Base-by-base conservation (phyloP, 176 grass and related monocot genomes). In the Canna indica region DNA sequence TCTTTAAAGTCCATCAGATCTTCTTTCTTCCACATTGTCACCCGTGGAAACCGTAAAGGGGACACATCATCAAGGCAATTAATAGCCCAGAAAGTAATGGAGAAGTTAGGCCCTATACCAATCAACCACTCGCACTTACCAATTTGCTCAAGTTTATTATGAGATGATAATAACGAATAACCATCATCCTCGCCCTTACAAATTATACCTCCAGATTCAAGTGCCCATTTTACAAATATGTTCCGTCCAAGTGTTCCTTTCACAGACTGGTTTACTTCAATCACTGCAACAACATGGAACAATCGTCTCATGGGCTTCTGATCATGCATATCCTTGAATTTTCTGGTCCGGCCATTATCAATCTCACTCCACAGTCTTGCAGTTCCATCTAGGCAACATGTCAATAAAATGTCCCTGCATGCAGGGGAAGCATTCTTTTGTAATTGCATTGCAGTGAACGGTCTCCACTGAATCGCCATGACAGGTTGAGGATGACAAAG, bases 51-150 rank as follows among this genome's bases (percentile, higher is more conserved):
- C 71, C 92, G 86, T 58, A 78, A 65, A 25, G 86, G 92, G 77
- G 79, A 91, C 47, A 87, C 73, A 72, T 89, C 92, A 83, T 96
- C 88, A 48, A 96, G 81, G 57, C 92, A 96, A 84, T 96, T 85
- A 33, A 87, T 53, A 66, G 88, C 81, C 92, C 88, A 96, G 82
- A 85, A 91, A 38, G 69, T 80, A 66, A 85, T 74, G 73, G 67
- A 85, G 57, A 79, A 64, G 46, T 76, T 64, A 64, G 92, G 88
- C 7, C 88, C 88, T 69, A 73, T 30, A 68, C 85, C 81, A 31
- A 91, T 85, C 63, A 96, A 77, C 92, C 92, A 96, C 30, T 96
- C 92, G 62, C 92, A 96, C 77, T 80, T 91, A 63, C 92, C 88
- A 77, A 79, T 80, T 57, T 77, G 72, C 27, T 71, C 75, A 47